A percentile compares a stretch with the other conserved stretches of the same genome.
Evolutionary conservation across 108 stramenopile species (phyloP).

Genomic region (Stephanodiscus triporus): DNA sequence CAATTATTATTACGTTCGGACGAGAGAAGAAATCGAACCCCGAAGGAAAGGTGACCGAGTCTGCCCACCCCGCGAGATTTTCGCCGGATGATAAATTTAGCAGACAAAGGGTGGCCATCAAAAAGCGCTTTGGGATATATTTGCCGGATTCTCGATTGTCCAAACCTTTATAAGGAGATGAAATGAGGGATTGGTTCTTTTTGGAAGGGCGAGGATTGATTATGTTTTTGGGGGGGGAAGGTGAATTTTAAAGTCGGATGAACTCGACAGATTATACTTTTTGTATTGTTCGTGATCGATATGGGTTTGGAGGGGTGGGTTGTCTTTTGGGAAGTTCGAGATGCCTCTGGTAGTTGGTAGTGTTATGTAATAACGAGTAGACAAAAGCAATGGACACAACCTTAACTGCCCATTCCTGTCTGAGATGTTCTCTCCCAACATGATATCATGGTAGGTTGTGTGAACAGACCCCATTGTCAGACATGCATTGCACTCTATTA

Average conservation of each 20-base stretch:
- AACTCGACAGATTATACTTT: not conserved
- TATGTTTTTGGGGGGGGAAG: constrained; percentile 2
- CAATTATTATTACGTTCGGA: too few relatives aligned
- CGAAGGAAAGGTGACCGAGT: constrained; percentile 85
- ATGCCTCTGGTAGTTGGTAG: not conserved
- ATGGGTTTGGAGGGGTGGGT: not conserved
- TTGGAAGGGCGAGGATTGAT: too few relatives aligned
- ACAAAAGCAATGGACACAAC: too few relatives aligned
- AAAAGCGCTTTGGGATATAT: constrained; percentile 97
- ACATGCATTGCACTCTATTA: too few relatives aligned
- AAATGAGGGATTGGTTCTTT: not conserved
- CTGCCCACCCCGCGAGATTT: constrained; percentile 97
- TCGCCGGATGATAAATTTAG: constrained; percentile 99
- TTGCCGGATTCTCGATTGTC: constrained; percentile 84
- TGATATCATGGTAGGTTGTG: not conserved
- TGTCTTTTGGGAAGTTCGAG: not conserved
- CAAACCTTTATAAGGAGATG: constrained; percentile 65
- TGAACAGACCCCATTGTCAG: not conserved
- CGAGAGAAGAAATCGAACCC: constrained; percentile 82
- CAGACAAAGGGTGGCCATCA: constrained; percentile 92
- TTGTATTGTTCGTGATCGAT: not conserved
- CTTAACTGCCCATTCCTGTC: too few relatives aligned
- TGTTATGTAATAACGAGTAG: not conserved
- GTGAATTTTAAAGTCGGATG: not conserved
- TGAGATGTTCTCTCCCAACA: not conserved